Evolutionary conservation across 805 yeast species (phyloP).

Genomic region (Starmerella roubikii): DNA sequence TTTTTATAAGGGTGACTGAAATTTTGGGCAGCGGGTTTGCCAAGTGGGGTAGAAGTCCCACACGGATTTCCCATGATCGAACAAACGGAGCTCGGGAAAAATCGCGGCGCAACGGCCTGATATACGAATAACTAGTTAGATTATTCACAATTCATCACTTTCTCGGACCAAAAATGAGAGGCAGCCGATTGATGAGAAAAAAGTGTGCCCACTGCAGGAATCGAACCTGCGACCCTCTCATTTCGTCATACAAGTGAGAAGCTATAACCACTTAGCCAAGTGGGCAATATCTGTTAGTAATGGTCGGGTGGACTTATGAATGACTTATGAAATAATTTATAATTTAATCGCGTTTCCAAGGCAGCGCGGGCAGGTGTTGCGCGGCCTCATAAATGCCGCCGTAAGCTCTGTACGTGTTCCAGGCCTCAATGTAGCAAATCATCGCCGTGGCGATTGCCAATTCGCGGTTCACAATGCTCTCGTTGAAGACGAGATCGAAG

Average conservation of each 20-base stretch:
- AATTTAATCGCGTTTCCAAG: slow-evolving; percentile 21
- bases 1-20: no score
- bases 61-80: no score
- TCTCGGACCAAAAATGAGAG: no score
- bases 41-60: no score
- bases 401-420: slow-evolving; percentile 47
- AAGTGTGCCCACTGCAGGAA: slow-evolving; percentile 20
- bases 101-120: no score
- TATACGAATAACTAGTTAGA: no score
- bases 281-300: slow-evolving; percentile 9
- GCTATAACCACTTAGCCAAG: slow-evolving; percentile 21
- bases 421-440: slow-evolving; percentile 49
- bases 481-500: slow-evolving; percentile 43
- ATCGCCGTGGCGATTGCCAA: slow-evolving; percentile 47
- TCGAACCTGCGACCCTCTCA: slow-evolving; percentile 21
- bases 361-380: slow-evolving; percentile 15
- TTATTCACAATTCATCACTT: no score
- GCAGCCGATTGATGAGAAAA: no score
- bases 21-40: no score
- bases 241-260: slow-evolving; percentile 17
- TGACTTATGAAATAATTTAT: background rate
- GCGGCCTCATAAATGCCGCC: slow-evolving; percentile 52
- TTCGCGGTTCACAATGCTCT: slow-evolving; percentile 41
- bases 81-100: no score
- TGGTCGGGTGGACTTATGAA: background rate